Evolutionary conservation across 1,284 basidiomycete species (phyloP).

Genomic region (Mycena sp.): DNA sequence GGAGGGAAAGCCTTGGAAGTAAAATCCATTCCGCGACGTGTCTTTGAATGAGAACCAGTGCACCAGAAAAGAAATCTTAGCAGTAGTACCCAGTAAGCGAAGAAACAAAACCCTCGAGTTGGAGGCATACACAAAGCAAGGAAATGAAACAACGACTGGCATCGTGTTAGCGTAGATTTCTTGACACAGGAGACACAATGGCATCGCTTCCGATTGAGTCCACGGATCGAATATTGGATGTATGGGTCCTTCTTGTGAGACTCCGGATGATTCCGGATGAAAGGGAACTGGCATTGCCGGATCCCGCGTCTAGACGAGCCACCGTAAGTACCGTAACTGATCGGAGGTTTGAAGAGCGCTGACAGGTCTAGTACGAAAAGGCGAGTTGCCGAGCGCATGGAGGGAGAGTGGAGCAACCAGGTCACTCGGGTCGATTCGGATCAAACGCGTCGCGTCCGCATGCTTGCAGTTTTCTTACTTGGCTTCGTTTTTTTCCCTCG

Average conservation of each 20-base stretch:
- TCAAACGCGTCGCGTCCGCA: slow-evolving; percentile 10
- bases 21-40: background rate
- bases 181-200: too few species aligned
- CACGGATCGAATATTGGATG: background rate
- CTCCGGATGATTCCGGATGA: too few species aligned
- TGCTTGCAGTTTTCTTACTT: too few species aligned
- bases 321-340: background rate
- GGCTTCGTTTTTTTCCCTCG: too few species aligned
- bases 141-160: background rate
- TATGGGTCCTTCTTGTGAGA: too few species aligned
- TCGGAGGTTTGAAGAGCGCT: slow-evolving; percentile 2
- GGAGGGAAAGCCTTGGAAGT: background rate
- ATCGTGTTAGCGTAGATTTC: too few species aligned
- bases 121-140: background rate
- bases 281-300: background rate
- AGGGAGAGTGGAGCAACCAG: background rate
- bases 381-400: background rate
- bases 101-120: too few species aligned
- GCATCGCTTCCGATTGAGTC: background rate
- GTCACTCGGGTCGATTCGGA: background rate
- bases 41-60: too few species aligned
- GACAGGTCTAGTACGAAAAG: background rate
- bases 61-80: too few species aligned
- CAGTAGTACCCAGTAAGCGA: too few species aligned
- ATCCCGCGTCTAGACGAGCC: too few species aligned